Conservation (phyloP, 192 early-diverging fungal genomes). For the Paraglomus brasilianum region DNA sequence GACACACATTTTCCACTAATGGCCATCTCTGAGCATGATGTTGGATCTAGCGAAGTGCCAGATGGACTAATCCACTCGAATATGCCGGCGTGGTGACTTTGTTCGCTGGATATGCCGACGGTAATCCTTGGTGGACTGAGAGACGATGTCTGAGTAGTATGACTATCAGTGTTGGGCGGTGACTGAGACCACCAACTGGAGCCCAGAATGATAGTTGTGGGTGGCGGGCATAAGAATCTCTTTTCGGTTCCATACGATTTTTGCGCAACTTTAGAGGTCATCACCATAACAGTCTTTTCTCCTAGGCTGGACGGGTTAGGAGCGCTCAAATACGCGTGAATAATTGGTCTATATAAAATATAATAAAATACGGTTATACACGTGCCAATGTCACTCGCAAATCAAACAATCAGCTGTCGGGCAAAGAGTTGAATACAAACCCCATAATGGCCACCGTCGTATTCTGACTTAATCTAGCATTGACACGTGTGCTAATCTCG, state of each 20-base stretch:
- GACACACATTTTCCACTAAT: conserved; percentile 74
- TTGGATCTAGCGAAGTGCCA: conserved; percentile 46
- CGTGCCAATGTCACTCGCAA: background rate
- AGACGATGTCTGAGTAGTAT: conserved; percentile 22
- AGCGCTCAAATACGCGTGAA: conserved; percentile 47
- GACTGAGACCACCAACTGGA: conserved; percentile 65
- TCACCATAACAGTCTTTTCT: conserved; percentile 70
- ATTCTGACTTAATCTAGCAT: background rate
- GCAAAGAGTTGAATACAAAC: background rate
- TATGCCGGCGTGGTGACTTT: conserved; percentile 48
- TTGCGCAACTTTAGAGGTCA: conserved; percentile 87
- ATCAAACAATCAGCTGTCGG: background rate
- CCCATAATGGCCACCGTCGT: background rate
- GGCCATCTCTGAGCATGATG: conserved; percentile 46
- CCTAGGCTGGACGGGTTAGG: conserved; percentile 45
- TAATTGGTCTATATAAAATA: conserved; percentile 37
- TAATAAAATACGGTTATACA: conserved; percentile 22
- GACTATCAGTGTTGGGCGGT: conserved; percentile 2
- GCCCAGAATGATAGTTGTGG: conserved; percentile 76
- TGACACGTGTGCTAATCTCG: background rate
- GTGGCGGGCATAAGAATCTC: conserved; percentile 81
- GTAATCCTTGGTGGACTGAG: conserved; percentile 50
- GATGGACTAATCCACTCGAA: conserved; percentile 57
- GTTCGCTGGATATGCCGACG: conserved; percentile 62
- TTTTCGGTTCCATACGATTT: conserved; percentile 94